Conservation (phyloP, 305 asterid genomes). For the Plantago rigida region DNA sequence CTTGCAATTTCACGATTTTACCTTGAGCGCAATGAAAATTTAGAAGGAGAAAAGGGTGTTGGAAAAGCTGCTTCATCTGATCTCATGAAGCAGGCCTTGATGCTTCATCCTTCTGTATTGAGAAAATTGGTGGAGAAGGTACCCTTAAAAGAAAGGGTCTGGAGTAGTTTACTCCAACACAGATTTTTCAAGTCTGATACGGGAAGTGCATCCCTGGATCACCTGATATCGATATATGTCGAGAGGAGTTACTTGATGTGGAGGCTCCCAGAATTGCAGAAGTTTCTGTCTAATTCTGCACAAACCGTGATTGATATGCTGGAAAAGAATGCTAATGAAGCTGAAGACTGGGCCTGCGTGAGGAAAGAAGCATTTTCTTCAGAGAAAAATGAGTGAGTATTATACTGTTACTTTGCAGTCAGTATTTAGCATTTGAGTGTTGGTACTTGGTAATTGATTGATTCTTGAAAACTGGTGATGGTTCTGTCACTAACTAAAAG, state of each 20-base stretch:
- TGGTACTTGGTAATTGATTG: no score
- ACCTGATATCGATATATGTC: constrained; percentile 62
- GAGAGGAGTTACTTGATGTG: constrained; percentile 78
- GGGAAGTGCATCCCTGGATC: constrained; percentile 74
- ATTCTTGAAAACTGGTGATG: no score
- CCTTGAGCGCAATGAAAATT: constrained; percentile 43
- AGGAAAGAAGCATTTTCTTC: constrained; percentile 74
- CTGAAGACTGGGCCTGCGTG: constrained; percentile 72
- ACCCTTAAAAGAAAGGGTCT: constrained; percentile 67
- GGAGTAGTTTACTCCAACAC: constrained; percentile 49
- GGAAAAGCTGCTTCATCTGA: constrained; percentile 56
- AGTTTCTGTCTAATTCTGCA: constrained; percentile 60
- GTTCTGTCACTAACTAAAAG: no score
- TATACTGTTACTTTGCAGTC: neutral
- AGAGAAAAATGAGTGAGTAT: constrained; percentile 72
- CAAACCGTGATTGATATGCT: constrained; percentile 42
- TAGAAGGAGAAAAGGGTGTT: constrained; percentile 21
- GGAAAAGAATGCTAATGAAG: constrained; percentile 46
- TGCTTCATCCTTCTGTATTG: constrained; percentile 78
- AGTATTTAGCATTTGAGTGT: neutral
- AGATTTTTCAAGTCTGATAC: constrained; percentile 50
- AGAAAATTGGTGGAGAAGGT: constrained; percentile 71
- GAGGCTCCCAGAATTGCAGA: constrained; percentile 94
- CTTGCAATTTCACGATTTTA: constrained; percentile 68
- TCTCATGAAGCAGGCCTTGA: constrained; percentile 86